These are phyloP conservation scores for Auriscalpium microsporum DNA, from an alignment of 768 basidiomycete species.

Conservation along the genomic window DNA sequence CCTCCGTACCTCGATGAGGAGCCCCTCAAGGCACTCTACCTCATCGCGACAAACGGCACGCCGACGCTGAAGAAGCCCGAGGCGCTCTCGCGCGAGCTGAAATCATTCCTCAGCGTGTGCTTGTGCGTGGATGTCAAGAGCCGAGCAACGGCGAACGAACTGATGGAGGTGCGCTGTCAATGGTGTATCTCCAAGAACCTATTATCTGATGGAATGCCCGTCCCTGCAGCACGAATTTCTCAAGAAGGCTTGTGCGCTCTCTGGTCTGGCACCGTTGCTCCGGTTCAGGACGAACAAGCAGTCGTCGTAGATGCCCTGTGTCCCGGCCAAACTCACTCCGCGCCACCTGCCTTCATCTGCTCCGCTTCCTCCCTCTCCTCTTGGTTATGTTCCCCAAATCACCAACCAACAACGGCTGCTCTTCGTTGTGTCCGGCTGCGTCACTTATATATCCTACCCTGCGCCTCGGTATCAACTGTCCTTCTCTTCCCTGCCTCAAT, in stretches of 20 bases:
- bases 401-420: no score
- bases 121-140: constrained; percentile 94
- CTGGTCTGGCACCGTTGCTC: constrained; percentile 79
- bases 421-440: no score
- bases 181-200: constrained; percentile 5
- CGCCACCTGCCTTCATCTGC: not conserved
- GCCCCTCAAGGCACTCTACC: constrained; percentile 85
- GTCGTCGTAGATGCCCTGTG: constrained; percentile 14
- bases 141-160: constrained; percentile 81
- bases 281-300: constrained; percentile 66
- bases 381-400: no score
- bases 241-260: constrained; percentile 75
- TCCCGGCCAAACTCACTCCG: not conserved
- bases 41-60: constrained; percentile 97
- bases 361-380: no score
- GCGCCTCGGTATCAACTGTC: no score
- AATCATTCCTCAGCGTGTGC: constrained; percentile 96
- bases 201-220: constrained; percentile 4
- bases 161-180: constrained; percentile 58
- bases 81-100: constrained; percentile 82
- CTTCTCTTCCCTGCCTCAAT: no score
- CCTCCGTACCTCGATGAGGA: constrained; percentile 95
- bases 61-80: constrained; percentile 97
- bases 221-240: constrained; percentile 83
- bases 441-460: no score